A percentile compares a stretch with the other conserved stretches of the same genome.
phyloP scores from a whole-genome alignment of 2,329 filamentous ascomycete species.

The Paecilomyces sp. region DNA sequence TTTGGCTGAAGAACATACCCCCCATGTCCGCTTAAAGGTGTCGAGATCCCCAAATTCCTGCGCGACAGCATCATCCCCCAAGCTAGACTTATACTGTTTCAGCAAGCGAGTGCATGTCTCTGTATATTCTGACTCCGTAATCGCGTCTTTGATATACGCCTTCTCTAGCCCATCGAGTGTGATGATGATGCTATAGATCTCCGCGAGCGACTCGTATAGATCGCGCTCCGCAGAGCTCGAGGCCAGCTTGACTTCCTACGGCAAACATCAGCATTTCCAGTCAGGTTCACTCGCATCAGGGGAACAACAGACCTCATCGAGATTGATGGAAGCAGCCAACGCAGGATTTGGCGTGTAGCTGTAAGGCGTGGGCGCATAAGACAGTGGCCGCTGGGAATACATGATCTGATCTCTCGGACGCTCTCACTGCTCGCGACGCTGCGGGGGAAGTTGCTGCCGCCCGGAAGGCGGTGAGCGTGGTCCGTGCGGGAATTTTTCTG shows the following conservation, averaged over 20 bases:
- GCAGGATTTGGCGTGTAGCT: slow-evolving; percentile 83
- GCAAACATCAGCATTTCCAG: slow-evolving; percentile 12
- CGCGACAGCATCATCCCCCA: slow-evolving; percentile 87
- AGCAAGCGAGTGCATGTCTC: slow-evolving; percentile 90
- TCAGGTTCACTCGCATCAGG: slow-evolving; percentile 5
- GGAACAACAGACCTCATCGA: slow-evolving; percentile 65
- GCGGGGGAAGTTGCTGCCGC: slow-evolving; percentile 2
- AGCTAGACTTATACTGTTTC: slow-evolving; percentile 93
- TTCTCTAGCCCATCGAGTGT: slow-evolving; percentile 94
- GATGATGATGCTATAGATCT: slow-evolving; percentile 95
- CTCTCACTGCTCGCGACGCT: neutral
- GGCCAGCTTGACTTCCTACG: slow-evolving; percentile 84
- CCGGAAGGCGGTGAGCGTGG: slow-evolving; percentile 9
- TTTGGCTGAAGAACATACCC: slow-evolving; percentile 51
- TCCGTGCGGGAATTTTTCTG: slow-evolving; percentile 10
- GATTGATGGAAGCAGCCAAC: slow-evolving; percentile 81
- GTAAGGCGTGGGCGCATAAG: slow-evolving; percentile 83
- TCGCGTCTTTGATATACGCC: slow-evolving; percentile 91
- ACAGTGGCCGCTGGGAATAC: slow-evolving; percentile 51
- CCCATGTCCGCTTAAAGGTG: slow-evolving; percentile 85
- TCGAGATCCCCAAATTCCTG: slow-evolving; percentile 81
- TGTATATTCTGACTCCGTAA: slow-evolving; percentile 86
- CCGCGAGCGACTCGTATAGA: slow-evolving; percentile 88
- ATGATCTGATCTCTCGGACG: slow-evolving; percentile 13
- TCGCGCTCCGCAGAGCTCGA: slow-evolving; percentile 83